Base-by-base conservation (phyloP, 768 basidiomycete genomes). In the Termitomyces sp. region DNA sequence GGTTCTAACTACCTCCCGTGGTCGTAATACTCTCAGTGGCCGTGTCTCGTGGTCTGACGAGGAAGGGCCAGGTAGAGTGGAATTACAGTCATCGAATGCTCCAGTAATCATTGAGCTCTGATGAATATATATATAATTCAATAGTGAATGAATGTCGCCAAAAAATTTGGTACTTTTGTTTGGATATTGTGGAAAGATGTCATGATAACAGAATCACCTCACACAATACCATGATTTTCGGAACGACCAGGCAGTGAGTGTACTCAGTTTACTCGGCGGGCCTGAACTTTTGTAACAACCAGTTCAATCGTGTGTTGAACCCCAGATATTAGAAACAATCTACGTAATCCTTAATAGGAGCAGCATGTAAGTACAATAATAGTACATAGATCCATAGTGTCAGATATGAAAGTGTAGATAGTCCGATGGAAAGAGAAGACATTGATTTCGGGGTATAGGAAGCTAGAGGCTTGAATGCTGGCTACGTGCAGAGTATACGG, bases 1-100 rank as follows among this genome's bases (percentile, higher is more conserved):
- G 18, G 34, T 68, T 2, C 42, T 58, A 8, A 40, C 55, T 12
- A 57, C 37, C 14, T 33, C 33, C 1, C 36, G 45, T n/a, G 53
- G 50, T 22, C 53, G 45, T 22, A 54, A 49, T 18, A 36, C 42
- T 27, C 36, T 64, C 27, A 55, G 20, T 33, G 65, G 65, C 22
- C 58, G 53, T 42, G 65, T 68, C 10, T 56, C 57, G 9, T 68
- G 67, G 67, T 56, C 62, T 20, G 37, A 45, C 20, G 42, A 55
- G n/a, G 51, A 57, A 52, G 65, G 65, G 12, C 51, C 53, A 26
- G 60, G 67, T 12, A 57, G 53, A 37, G 57, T 64, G 2, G 51
- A 56, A 4, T 24, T 64, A 27, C 52, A 51, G 48, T 63, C 60
- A 18, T 62, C 65, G 5, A 66, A 68, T 46, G 56, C 63, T 14